These are phyloP conservation scores for Penicillium cosmopolitanum DNA, from an alignment of 495 filamentous ascomycete genomes.

Conservation along the genomic window DNA sequence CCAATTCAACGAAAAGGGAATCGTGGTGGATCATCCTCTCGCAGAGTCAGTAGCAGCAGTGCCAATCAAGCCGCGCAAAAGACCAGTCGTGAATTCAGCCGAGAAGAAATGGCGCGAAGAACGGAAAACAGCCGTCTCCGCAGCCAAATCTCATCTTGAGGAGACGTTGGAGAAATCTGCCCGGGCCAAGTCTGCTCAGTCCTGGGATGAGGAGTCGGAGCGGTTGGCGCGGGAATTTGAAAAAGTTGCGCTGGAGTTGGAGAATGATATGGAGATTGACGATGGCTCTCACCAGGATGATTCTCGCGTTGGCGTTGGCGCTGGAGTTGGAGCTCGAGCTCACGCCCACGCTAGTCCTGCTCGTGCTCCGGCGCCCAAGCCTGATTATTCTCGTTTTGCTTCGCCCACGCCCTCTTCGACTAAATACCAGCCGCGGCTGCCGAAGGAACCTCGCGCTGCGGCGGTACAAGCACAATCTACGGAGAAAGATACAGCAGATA, in stretches of 20 bases:
- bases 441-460: constrained; percentile 33
- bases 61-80: constrained; percentile 35
- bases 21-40: neutral
- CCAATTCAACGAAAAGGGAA: constrained; percentile 6
- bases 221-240: constrained; percentile 50
- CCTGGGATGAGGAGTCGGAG: constrained; percentile 50
- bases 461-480: constrained; percentile 16
- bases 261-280: constrained; percentile 26
- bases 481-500: constrained; percentile 15
- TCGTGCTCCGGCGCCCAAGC: neutral
- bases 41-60: neutral
- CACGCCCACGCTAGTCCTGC: neutral
- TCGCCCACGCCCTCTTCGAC: constrained; percentile 32
- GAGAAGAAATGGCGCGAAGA: constrained; percentile 49
- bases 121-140: constrained; percentile 40
- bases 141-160: constrained; percentile 45
- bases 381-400: constrained; percentile 1
- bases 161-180: constrained; percentile 40
- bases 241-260: constrained; percentile 50
- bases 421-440: constrained; percentile 42
- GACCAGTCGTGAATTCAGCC: constrained; percentile 50
- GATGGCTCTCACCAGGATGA: neutral
- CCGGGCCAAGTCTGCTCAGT: constrained; percentile 35
- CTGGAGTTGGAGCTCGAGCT: neutral
- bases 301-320: neutral